Evolutionary conservation across 1,284 basidiomycete genomes (phyloP).

Genomic region (Ceratobasidium papillatum): DNA sequence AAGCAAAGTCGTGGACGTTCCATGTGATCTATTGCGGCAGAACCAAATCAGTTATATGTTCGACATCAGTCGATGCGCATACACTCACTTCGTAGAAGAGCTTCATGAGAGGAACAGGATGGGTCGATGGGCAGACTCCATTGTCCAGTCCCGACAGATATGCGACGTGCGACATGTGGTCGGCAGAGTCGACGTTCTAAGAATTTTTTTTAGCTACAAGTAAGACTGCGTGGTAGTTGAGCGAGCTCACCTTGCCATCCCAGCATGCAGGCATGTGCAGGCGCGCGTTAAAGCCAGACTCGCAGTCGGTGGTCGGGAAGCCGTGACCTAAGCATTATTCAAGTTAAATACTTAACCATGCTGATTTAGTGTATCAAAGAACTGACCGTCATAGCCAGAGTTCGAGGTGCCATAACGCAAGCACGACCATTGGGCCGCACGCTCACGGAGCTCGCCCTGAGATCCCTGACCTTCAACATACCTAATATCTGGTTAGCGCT

Average conservation of each 20-base stretch:
- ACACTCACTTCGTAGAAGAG: slow-evolving; percentile 59
- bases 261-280: slow-evolving; percentile 57
- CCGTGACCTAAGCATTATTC: slow-evolving; percentile 39
- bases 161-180: slow-evolving; percentile 54
- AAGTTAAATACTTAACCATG: not conserved
- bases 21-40: slow-evolving; percentile 55
- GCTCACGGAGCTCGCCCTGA: slow-evolving; percentile 52
- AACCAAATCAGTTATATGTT: too few relatives aligned
- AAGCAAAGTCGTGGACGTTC: slow-evolving; percentile 53
- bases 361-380: not conserved
- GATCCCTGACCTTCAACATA: not conserved
- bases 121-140: slow-evolving; percentile 58
- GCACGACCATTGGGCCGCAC: slow-evolving; percentile 57
- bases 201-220: not conserved
- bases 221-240: too few relatives aligned
- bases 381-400: slow-evolving; percentile 47
- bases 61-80: too few relatives aligned
- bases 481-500: not conserved
- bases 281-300: slow-evolving; percentile 53
- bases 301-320: slow-evolving; percentile 58
- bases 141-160: slow-evolving; percentile 55
- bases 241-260: slow-evolving; percentile 56
- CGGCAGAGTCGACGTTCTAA: slow-evolving; percentile 40
- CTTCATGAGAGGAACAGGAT: slow-evolving; percentile 59
- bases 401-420: slow-evolving; percentile 51